Conservation (phyloP, 306 rosid genomes). For the Arachis stenosperma region DNA sequence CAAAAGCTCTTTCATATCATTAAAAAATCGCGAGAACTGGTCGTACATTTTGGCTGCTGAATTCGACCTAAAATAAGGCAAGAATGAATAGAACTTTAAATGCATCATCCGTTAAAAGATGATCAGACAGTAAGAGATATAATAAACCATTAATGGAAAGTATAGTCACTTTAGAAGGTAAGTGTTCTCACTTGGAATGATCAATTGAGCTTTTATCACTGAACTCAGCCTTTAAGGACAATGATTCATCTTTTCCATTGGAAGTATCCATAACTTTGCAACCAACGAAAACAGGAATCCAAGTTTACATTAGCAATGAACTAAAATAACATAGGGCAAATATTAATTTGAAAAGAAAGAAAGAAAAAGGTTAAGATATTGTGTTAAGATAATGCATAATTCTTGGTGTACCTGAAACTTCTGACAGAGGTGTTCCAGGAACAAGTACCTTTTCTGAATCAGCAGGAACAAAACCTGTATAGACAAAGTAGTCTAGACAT, state of each 20-base stretch:
- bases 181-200: constrained; percentile 54
- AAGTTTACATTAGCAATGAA: background rate
- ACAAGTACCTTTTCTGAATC: constrained; percentile 43
- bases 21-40: constrained; percentile 52
- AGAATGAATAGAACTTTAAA: constrained; percentile 11
- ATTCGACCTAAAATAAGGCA: constrained; percentile 48
- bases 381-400: constrained; percentile 6
- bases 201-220: constrained; percentile 44
- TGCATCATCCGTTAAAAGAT: constrained; percentile 17
- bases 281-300: constrained; percentile 20
- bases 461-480: constrained; percentile 61
- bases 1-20: constrained; percentile 70
- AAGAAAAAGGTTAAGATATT: background rate
- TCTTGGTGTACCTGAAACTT: constrained; percentile 56
- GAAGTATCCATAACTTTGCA: constrained; percentile 48
- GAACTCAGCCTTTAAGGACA: constrained; percentile 42
- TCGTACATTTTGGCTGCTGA: constrained; percentile 23
- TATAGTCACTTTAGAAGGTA: constrained; percentile 11
- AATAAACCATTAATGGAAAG: constrained; percentile 18
- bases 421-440: constrained; percentile 38
- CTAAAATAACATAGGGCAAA: constrained; percentile 8
- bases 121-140: constrained; percentile 18
- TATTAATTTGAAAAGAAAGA: background rate
- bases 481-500: constrained; percentile 38
- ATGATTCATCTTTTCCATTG: constrained; percentile 45